These are phyloP conservation scores for Colletotrichum siamense DNA, from an alignment of 2,329 filamentous ascomycete species.

Conservation along the genomic window DNA sequence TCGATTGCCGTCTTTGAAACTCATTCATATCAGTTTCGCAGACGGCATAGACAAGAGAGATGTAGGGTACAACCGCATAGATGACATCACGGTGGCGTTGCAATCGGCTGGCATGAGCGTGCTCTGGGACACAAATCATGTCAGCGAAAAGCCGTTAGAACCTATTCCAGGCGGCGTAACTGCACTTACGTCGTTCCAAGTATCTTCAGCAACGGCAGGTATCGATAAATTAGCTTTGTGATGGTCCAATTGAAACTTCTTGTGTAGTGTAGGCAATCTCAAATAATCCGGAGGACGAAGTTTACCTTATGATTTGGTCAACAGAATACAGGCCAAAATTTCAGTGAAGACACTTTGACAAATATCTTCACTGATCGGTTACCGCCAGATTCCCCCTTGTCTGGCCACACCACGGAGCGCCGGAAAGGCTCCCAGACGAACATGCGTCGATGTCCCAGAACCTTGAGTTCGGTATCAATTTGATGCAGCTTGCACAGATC, in stretches of 20 bases:
- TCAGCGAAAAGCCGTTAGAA: neutral
- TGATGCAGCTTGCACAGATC: neutral
- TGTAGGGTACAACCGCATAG: neutral
- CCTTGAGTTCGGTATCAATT: slow-evolving; percentile 1
- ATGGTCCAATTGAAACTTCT: neutral
- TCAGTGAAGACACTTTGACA: neutral
- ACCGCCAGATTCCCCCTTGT: neutral
- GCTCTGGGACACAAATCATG: neutral
- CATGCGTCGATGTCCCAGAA: neutral
- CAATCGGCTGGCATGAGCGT: neutral
- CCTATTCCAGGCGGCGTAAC: neutral
- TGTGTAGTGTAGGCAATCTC: neutral
- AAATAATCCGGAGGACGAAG: neutral
- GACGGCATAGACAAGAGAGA: neutral
- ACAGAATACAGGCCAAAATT: neutral
- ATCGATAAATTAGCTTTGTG: neutral
- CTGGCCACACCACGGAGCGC: neutral
- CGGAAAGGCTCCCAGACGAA: neutral
- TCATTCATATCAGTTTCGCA: neutral
- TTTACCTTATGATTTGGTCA: neutral
- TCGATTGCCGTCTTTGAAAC: neutral
- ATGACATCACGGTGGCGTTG: neutral
- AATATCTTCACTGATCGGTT: neutral
- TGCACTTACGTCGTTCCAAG: neutral
- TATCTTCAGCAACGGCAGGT: neutral